A percentile compares a stretch with the other conserved stretches of the same genome.
These are phyloP conservation scores for Blastobotrys chiropterorum DNA, from an alignment of 805 yeast genomes.

Conservation along the genomic window DNA sequence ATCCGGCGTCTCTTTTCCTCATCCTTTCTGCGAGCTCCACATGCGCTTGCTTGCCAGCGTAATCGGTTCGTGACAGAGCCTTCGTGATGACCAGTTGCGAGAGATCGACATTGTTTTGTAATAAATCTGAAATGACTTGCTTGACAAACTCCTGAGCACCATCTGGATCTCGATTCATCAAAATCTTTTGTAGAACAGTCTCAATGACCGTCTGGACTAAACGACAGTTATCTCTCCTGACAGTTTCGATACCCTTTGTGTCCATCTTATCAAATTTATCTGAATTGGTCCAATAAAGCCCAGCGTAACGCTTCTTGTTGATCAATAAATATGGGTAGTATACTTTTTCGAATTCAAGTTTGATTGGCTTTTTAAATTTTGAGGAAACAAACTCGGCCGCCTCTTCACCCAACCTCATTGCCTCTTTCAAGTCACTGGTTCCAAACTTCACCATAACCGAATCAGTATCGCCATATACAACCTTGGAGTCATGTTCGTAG, in stretches of 20 bases:
- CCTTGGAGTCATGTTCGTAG: slow-evolving; percentile 75
- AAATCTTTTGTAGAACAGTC: slow-evolving; percentile 73
- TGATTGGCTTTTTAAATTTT: slow-evolving; percentile 77
- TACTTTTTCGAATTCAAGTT: slow-evolving; percentile 92
- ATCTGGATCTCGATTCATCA: slow-evolving; percentile 80
- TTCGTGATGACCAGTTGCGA: slow-evolving; percentile 92
- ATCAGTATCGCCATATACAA: slow-evolving; percentile 97
- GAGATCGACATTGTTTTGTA: slow-evolving; percentile 88
- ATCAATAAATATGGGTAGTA: slow-evolving; percentile 91
- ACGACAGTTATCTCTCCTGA: slow-evolving; percentile 94
- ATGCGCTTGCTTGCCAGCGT: slow-evolving; percentile 95
- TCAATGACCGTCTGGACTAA: slow-evolving; percentile 93
- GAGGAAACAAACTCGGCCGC: slow-evolving; percentile 86
- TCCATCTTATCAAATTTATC: slow-evolving; percentile 95
- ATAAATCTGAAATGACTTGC: slow-evolving; percentile 77
- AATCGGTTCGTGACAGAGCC: slow-evolving; percentile 81
- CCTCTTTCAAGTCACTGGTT: slow-evolving; percentile 63
- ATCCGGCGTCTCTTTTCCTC: slow-evolving; percentile 94
- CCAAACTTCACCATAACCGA: slow-evolving; percentile 99
- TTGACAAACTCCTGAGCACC: slow-evolving; percentile 84
- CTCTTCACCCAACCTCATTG: slow-evolving; percentile 89
- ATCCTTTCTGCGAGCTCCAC: slow-evolving; percentile 93
- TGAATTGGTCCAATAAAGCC: slow-evolving; percentile 90
- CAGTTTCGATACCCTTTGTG: slow-evolving; percentile 97
- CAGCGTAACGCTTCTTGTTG: slow-evolving; percentile 96